A percentile compares a stretch with the other conserved stretches of the same genome.
These are phyloP conservation scores for Colletotrichum cereale DNA, from an alignment of 2,329 filamentous ascomycete species.

Conservation along the genomic window DNA sequence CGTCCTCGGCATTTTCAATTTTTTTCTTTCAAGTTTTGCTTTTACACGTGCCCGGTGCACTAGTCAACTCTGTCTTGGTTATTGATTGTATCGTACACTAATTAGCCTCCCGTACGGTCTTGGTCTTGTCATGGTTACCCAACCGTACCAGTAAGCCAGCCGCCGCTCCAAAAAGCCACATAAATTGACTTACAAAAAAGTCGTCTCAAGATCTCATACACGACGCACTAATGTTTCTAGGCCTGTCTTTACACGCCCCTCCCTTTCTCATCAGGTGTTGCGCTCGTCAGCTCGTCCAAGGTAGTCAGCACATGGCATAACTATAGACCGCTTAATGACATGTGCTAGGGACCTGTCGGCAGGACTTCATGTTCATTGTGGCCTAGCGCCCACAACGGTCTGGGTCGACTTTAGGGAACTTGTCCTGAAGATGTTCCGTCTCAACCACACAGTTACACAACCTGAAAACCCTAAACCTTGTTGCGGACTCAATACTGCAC, in stretches of 20 bases:
- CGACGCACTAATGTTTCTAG: neutral
- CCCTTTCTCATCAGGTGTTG: conserved; percentile 14
- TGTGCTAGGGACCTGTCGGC: conserved; percentile 30
- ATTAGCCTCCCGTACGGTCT: conserved; percentile 3
- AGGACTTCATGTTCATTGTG: neutral
- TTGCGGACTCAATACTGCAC: neutral
- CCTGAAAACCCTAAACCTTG: neutral
- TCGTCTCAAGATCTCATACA: conserved; percentile 3
- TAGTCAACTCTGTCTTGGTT: neutral
- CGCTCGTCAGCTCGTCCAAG: conserved; percentile 3
- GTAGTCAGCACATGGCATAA: neutral
- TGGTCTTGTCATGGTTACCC: conserved; percentile 16
- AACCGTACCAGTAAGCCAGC: conserved; percentile 22
- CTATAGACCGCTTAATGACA: conserved; percentile 19
- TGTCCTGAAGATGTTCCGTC: conserved; percentile 5
- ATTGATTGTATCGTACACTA: neutral
- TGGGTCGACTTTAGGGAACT: neutral
- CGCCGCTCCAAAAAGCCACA: neutral
- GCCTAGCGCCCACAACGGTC: conserved; percentile 16
- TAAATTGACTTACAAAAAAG: neutral
- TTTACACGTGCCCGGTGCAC: conserved; percentile 19
- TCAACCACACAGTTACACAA: neutral
- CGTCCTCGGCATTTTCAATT: neutral
- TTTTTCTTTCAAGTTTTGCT: neutral
- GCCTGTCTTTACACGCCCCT: neutral